Base-by-base conservation (phyloP, 2,329 filamentous ascomycete species). In the Pezicula carpinea region DNA sequence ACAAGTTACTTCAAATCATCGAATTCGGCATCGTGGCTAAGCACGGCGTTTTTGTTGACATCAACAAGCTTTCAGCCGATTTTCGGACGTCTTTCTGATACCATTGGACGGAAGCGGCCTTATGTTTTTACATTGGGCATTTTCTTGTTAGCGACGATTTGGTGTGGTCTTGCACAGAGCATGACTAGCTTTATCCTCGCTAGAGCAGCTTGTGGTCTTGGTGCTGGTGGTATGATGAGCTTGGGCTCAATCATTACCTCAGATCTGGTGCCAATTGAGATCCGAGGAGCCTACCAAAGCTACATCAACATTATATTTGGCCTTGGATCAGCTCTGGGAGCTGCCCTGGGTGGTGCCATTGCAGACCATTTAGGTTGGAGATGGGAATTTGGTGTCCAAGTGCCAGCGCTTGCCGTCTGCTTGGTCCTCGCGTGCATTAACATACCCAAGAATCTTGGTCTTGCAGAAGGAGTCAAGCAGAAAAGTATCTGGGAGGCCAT, bases 11-110 rank as follows among this genome's bases (percentile, higher is more conserved):
- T 92, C 65, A 71, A 82, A 51, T 79, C 85, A 41, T 87, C 86
- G 26, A 89, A 92, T 64, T 81, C 81, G 39, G 88, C 88, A 3
- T 89, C 87, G 2, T 93, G 88, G 88, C 73, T 92, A 4, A 89
- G 86, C 2, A 92, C 87, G 0, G 80, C 85, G 0, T 92, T 90
- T 54, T 67, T 92, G 31, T 73, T 93, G 32, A 89, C 87, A 0
- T 87, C 81, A 4, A 90, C 87, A 1, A 80, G 83, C 19, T 84
- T 89, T 48, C 84, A 90, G 65, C 87, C 88, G 0, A 68, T 92
- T 1, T 79, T 88, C 53, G 87, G 86, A 3, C 77, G 87, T 2
- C 63, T 90, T 1, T 89, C 85, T 2, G 87, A 92, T 65, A 82
- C 83, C 0, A 68, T 90, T 49, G 87, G 87, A 10, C 72, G 87